Evolutionary conservation across 2,329 filamentous ascomycete species (phyloP), one percentile per base, ranked within the genome.

Genomic region (Ambrosiella cleistominuta): DNA sequence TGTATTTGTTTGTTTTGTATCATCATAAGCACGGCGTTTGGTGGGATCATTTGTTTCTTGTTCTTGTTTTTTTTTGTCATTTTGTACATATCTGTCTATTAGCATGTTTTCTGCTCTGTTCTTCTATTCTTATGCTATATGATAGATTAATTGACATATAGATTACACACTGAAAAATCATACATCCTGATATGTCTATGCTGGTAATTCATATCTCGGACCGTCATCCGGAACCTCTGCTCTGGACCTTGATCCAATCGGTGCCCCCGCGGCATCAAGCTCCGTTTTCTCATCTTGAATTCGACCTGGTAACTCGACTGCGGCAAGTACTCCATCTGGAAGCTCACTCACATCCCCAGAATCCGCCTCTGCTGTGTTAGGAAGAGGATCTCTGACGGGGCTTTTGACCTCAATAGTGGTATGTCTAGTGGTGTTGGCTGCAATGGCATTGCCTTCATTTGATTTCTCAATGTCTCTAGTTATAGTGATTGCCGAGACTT

Each of bases 251-350:
- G 57, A 51, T 15, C 57, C 51, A 44, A 58, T 58, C 2, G 57
- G 57, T 2, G 51, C 51, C n/a, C 57, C 57, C 15, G 57, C 57
- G n/a, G 57, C 51, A 17, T 58, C 51, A 13, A 58, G 44, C 27
- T 58, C 57, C 35, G 52, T 50, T 27, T 58, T 54, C n/a, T 49
- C 36, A 49, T 54, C 40, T 15, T 55, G 51, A 11, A 54, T 54
- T 9, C 15, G 15, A 6, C 39, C 57, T 5, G 57, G 57, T 13
- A 58, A 39, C 35, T 58, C 57, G 2, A 49, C 37, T 12, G 52
- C 57, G 12, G 52, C 57, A 2, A 47, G 56, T 17, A 42, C 45
- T 11, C n/a, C 36, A 44, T 52, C 47, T 13, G 47, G 17, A 37
- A 57, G 27, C 37, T 57, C 56, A 17, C 35, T 40, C 13, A 57